Percentiles rank a stretch among this genome's conserved stretches.
phyloP scores from a whole-genome alignment of 345 rosid species.

The Pelargonium nanum region DNA sequence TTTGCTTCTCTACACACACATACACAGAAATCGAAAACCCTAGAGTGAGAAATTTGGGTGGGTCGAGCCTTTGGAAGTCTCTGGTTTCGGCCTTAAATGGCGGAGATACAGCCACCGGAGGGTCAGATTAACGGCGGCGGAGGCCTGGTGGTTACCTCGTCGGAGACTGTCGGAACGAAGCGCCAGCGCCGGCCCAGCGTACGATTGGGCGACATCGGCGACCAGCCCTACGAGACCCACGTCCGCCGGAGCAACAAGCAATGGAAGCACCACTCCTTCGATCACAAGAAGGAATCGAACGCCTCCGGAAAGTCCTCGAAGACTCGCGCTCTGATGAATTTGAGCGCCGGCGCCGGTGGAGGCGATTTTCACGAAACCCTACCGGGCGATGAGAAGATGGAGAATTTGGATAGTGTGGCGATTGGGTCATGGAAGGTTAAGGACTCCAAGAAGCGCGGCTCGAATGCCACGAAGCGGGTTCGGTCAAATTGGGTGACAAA shows the following conservation, averaged over 20 bases:
- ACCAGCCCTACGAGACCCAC: slow-evolving; percentile 48
- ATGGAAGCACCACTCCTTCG: slow-evolving; percentile 4
- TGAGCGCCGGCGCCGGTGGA: slow-evolving; percentile 32
- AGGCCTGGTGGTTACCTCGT: slow-evolving; percentile 23
- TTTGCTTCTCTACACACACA: too few relatives aligned
- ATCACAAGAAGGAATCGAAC: slow-evolving; percentile 22
- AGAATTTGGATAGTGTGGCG: slow-evolving; percentile 41
- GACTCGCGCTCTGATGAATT: slow-evolving; percentile 48
- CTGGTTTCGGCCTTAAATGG: slow-evolving; percentile 38
- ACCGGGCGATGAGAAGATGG: slow-evolving; percentile 25
- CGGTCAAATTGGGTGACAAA: slow-evolving; percentile 61
- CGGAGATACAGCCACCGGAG: slow-evolving; percentile 41
- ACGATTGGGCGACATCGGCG: slow-evolving; percentile 84
- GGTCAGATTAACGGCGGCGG: slow-evolving; percentile 38
- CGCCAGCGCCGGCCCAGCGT: slow-evolving; percentile 86
- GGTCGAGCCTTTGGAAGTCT: too few relatives aligned
- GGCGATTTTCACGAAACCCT: too few relatives aligned
- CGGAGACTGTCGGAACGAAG: slow-evolving; percentile 55
- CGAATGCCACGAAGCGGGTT: slow-evolving; percentile 43
- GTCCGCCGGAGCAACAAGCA: slow-evolving; percentile 26
- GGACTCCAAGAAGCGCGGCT: slow-evolving; percentile 35
- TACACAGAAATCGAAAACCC: too few relatives aligned
- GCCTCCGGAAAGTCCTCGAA: slow-evolving; percentile 34
- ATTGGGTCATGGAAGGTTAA: slow-evolving; percentile 66
- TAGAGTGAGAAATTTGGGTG: too few relatives aligned